These are phyloP conservation scores for Saccharomycopsis fermentans DNA, from an alignment of 805 yeast genomes.

Conservation along the genomic window DNA sequence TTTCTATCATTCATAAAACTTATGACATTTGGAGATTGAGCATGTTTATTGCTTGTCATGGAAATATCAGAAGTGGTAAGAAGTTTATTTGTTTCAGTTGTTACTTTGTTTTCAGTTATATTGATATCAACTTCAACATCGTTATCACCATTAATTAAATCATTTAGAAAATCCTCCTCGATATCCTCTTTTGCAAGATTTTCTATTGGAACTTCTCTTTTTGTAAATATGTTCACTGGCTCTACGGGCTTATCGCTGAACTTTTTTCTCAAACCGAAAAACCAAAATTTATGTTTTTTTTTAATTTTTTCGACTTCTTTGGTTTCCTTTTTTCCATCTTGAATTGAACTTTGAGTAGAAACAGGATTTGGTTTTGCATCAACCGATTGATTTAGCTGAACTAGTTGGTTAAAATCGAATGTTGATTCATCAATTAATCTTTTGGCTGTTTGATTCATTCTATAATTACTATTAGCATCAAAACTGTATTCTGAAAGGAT, in stretches of 20 bases:
- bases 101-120: background rate
- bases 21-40: background rate
- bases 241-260: background rate
- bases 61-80: background rate
- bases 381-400: background rate
- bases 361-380: background rate
- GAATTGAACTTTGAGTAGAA: background rate
- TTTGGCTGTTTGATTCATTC: background rate
- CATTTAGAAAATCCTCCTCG: background rate
- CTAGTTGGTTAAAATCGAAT: conserved; percentile 5
- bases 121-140: background rate
- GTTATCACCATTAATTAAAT: background rate
- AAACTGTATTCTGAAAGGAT: conserved; percentile 1
- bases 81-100: background rate
- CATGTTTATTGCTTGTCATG: background rate
- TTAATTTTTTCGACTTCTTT: background rate
- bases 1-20: background rate
- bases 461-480: background rate
- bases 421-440: background rate
- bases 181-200: background rate
- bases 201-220: background rate
- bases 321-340: background rate
- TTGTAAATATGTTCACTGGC: background rate
- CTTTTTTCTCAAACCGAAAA: conserved; percentile 8
- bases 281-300: conserved; percentile 13